Evolutionary conservation across 225 moss, liverwort and hornwort genomes (phyloP), one percentile per base, ranked within the genome.

Genomic region (Rhytidiadelphus loreus): DNA sequence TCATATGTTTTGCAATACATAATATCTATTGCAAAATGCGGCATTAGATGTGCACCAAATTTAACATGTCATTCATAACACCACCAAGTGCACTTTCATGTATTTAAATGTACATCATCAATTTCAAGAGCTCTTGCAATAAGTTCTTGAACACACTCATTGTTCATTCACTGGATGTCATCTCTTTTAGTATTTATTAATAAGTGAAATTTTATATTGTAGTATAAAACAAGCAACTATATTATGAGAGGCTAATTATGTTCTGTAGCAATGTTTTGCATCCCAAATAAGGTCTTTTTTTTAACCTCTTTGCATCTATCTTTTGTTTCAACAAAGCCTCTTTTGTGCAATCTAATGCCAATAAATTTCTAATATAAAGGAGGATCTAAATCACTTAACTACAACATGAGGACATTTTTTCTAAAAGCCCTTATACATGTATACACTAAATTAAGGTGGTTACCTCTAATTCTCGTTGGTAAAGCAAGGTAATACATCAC

Each of bases 251-350:
- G 2, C 8, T 39, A 8, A 2, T 41, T 69, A 39, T 0, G 1
- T 69, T 24, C 0, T 14, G 7, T 14, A 24, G 4, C 13, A 24
- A 13, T 69, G 39, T 7, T 23, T n/a, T 69, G 12, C 4, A 11
- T 39, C 4, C 2, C 0, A 0, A 69, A 69, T 24, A 41, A 39
- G 21, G 41, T 24, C 24, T 3, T 24, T 19, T n/a, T 0, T 39
- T 0, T 7, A 39, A 39, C 23, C 2, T 39, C 39, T 69, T 0
- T 2, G 1, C 13, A 39, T 39, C 22, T 13, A 69, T 13, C 23
- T 39, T 39, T 39, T n/a, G n/a, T 13, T 12, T n/a, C 66, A 66
- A n/a, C 12, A 6, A n/a, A 68, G n/a, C n/a, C 22, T n/a, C 12
- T 0, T 69, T 7, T 1, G 1, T 13, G 4, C 23, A 39, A 39